phyloP scores from a whole-genome alignment of 2,329 filamentous ascomycete genomes.

The Paecilomyces variotii region DNA sequence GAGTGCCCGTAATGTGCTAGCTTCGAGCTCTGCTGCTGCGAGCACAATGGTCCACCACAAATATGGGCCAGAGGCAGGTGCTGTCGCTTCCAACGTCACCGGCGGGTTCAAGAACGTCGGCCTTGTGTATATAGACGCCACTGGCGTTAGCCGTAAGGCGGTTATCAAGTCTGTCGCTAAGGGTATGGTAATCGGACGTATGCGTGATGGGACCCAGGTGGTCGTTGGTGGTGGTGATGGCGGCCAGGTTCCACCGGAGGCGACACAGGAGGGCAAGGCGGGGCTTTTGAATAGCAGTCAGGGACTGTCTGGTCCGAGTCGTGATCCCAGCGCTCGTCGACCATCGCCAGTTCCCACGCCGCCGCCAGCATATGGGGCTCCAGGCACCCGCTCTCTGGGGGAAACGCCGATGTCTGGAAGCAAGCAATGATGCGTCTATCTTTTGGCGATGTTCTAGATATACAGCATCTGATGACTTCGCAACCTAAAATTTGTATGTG shows the following conservation, averaged over 20 bases:
- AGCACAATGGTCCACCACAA: slow-evolving; percentile 81
- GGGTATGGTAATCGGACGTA: slow-evolving; percentile 62
- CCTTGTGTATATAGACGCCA: slow-evolving; percentile 92
- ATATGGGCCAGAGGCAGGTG: slow-evolving; percentile 78
- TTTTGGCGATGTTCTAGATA: not conserved
- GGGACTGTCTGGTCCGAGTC: slow-evolving; percentile 6
- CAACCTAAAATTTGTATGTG: not conserved
- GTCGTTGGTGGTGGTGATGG: slow-evolving; percentile 41
- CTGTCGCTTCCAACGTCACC: slow-evolving; percentile 65
- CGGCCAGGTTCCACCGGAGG: slow-evolving; percentile 23
- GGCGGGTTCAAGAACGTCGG: slow-evolving; percentile 93
- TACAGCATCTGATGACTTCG: not conserved
- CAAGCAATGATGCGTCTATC: slow-evolving; percentile 17
- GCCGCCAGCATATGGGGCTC: slow-evolving; percentile 33
- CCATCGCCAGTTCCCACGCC: slow-evolving; percentile 29
- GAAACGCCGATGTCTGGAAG: slow-evolving; percentile 23
- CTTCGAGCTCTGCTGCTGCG: slow-evolving; percentile 66
- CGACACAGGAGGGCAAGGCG: not conserved
- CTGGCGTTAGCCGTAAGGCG: slow-evolving; percentile 80
- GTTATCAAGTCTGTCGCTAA: slow-evolving; percentile 93
- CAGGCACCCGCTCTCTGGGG: slow-evolving; percentile 26
- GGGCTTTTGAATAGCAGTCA: slow-evolving; percentile 2
- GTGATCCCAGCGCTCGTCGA: slow-evolving; percentile 17
- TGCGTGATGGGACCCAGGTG: slow-evolving; percentile 42
- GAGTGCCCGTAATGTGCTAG: slow-evolving; percentile 69